Conservation (phyloP, 345 rosid genomes). For the Aquilaria yunnanensis region DNA sequence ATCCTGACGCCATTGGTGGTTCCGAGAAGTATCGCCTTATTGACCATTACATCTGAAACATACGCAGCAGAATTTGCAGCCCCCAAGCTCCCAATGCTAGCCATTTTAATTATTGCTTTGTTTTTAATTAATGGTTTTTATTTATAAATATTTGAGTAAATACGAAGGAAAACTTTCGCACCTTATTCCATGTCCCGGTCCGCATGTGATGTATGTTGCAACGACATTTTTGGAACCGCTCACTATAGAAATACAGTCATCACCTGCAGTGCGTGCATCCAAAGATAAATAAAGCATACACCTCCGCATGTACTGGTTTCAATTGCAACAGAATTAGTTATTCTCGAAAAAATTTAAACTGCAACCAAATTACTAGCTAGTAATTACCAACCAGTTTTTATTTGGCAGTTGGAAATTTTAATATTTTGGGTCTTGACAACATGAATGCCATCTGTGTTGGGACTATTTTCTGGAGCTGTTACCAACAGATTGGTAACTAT, state of each 20-base stretch:
- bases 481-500: slow-evolving; percentile 45
- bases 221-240: slow-evolving; percentile 76
- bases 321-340: no score
- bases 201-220: slow-evolving; percentile 75
- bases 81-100: slow-evolving; percentile 89
- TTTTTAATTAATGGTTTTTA: neutral
- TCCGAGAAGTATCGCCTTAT: slow-evolving; percentile 56
- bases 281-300: neutral
- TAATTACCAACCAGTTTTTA: slow-evolving; percentile 53
- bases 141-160: neutral
- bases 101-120: neutral
- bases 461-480: slow-evolving; percentile 65
- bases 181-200: slow-evolving; percentile 99
- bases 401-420: slow-evolving; percentile 43
- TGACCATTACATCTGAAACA: slow-evolving; percentile 72
- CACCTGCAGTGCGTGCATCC: slow-evolving; percentile 40
- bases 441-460: slow-evolving; percentile 93
- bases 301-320: neutral
- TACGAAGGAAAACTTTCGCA: slow-evolving; percentile 22
- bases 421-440: slow-evolving; percentile 59
- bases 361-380: neutral
- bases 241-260: slow-evolving; percentile 87
- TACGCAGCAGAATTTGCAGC: slow-evolving; percentile 42
- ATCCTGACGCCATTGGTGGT: slow-evolving; percentile 83
- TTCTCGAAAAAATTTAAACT: no score